These are phyloP conservation scores for Linum usitatissimum DNA, from an alignment of 345 rosid species.

Conservation along the genomic window DNA sequence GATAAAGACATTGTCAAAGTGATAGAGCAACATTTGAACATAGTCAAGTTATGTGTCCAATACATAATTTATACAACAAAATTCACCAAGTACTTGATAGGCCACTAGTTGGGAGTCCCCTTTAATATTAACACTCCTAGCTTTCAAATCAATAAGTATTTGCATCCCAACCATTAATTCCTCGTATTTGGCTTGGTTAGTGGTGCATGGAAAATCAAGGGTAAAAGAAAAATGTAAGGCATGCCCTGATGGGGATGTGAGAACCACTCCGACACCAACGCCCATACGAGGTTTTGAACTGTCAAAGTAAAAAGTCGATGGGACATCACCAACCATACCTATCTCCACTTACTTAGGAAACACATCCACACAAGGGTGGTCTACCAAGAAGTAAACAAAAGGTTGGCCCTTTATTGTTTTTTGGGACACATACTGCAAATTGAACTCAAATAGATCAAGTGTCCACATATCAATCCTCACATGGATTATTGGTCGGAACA, in stretches of 20 bases:
- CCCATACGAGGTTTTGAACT: not conserved
- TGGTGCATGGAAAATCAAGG: not conserved
- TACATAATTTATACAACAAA: not conserved
- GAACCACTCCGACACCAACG: not conserved
- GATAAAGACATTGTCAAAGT: no score
- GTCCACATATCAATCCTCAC: not conserved
- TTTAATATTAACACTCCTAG: not conserved
- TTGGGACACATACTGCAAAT: not conserved
- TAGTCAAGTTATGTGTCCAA: not conserved
- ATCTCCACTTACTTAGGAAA: not conserved
- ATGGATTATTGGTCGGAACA: not conserved
- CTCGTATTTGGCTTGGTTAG: slow-evolving; percentile 1
- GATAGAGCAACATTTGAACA: not conserved
- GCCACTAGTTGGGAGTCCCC: slow-evolving; percentile 4
- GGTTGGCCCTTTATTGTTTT: not conserved
- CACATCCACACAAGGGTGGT: not conserved
- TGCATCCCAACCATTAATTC: slow-evolving; percentile 1
- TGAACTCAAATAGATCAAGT: not conserved
- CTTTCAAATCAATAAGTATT: not conserved
- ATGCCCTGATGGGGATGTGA: not conserved
- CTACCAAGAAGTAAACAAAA: not conserved
- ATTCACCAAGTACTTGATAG: not conserved
- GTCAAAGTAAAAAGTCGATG: not conserved
- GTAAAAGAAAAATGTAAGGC: not conserved
- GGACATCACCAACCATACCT: not conserved